Base-by-base conservation (phyloP, 768 basidiomycete genomes). In the Russula emetica region DNA sequence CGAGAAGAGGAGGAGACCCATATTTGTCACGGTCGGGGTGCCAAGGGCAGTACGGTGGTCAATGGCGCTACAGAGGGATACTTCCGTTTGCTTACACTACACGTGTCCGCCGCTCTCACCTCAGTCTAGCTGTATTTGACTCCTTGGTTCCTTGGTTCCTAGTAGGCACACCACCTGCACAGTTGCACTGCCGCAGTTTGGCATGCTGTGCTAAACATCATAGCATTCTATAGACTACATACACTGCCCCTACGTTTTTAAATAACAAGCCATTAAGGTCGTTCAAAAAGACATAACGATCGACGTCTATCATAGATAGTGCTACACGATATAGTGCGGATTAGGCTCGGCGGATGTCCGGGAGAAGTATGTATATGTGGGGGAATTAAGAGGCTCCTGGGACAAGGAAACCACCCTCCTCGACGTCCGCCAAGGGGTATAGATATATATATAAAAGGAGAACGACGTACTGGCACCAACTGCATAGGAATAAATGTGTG, bases 1-100 rank as follows among this genome's bases (percentile, higher is more conserved):
- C 13, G 58, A 38, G 16, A 56, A 32, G 34, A 32, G 26, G 36
- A 62, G 44, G 22, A 47, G 38, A 30, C 45, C 64, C 66, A 66
- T 66, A 28, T 28, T 44, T 40, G 47, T 47, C 24, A 20, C 30
- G 53, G 42, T 44, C 44, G 8, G 28, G 9, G 55, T 32, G 51
- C 3, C 50, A 28, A 20, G 7, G 7, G 16, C 42, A 34, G 34
- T 5, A 5, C 30, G 3, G 30, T 30, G 30, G 30, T 30, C 30
- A 5, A 30, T 30, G 5, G 30, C 30, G 11, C 34, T 2, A 8
- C n/a, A n/a, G n/a, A n/a, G n/a, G n/a, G n/a, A n/a, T n/a, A n/a
- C n/a, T n/a, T n/a, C n/a, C n/a, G n/a, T n/a, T n/a, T 13, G 36
- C 38, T 38, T 16, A 38, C 38, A 38, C 2, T 38, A 44, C 55